These are phyloP conservation scores for Talaromyces verruculosus DNA, from an alignment of 2,329 filamentous ascomycete species.

Conservation along the genomic window DNA sequence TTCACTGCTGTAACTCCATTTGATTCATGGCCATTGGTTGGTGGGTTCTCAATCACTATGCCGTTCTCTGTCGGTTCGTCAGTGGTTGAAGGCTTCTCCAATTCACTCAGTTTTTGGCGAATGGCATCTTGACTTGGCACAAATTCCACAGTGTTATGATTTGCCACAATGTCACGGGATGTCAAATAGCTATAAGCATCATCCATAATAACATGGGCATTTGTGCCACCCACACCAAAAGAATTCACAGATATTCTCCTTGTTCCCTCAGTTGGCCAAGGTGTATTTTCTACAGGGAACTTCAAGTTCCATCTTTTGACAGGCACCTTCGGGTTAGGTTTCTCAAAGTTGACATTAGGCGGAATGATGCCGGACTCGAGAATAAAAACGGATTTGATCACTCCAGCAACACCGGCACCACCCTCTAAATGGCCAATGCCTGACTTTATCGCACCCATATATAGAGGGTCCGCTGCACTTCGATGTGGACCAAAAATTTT, in stretches of 20 bases:
- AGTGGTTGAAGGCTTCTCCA: not conserved
- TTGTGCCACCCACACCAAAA: slow-evolving; percentile 30
- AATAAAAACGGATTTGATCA: slow-evolving; percentile 47
- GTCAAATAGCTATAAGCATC: slow-evolving; percentile 19
- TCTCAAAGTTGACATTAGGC: slow-evolving; percentile 45
- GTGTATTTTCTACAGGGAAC: slow-evolving; percentile 29
- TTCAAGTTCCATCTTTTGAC: slow-evolving; percentile 40
- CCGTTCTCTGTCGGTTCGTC: not conserved
- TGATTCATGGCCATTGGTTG: not conserved
- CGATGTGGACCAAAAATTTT: slow-evolving; percentile 24
- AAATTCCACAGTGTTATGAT: slow-evolving; percentile 12
- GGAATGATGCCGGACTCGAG: slow-evolving; percentile 48
- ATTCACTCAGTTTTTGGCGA: not conserved
- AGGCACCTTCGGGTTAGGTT: slow-evolving; percentile 39
- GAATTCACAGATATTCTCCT: slow-evolving; percentile 30
- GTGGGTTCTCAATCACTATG: not conserved
- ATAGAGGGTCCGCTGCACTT: slow-evolving; percentile 20
- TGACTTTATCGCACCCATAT: slow-evolving; percentile 27
- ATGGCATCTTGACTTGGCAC: slow-evolving; percentile 18
- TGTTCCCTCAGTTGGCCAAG: slow-evolving; percentile 31
- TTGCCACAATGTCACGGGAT: slow-evolving; percentile 3
- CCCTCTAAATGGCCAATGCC: slow-evolving; percentile 35
- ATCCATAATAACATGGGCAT: slow-evolving; percentile 21
- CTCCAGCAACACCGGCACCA: slow-evolving; percentile 40
- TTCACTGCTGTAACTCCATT: not conserved